These are phyloP conservation scores for Solanum pimpinellifolium DNA, from an alignment of 257 asterid genomes.

Conservation along the genomic window DNA sequence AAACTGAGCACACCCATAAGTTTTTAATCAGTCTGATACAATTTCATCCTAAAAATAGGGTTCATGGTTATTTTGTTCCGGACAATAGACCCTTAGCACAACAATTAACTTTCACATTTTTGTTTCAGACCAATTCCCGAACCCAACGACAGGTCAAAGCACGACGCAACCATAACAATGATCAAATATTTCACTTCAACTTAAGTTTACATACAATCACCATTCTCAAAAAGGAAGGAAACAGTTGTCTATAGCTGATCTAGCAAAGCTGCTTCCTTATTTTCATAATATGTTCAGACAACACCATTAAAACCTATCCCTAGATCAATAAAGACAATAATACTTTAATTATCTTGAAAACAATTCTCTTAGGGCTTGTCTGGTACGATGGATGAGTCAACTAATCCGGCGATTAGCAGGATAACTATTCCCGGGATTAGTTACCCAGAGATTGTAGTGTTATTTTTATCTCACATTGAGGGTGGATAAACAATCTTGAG, in stretches of 20 bases:
- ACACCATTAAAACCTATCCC: background rate
- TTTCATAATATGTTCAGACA: background rate
- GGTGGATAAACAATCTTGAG: background rate
- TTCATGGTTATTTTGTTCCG: background rate
- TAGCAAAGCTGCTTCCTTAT: background rate
- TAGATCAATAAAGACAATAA: background rate
- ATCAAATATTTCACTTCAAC: background rate
- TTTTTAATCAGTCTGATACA: background rate
- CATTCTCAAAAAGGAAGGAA: background rate
- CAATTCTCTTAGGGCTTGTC: fast-evolving
- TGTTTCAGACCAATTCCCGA: background rate
- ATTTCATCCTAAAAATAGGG: background rate
- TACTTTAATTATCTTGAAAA: background rate
- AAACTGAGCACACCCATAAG: background rate
- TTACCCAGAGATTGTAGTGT: background rate
- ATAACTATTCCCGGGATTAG: background rate
- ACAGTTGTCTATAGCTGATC: background rate
- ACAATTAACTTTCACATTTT: background rate
- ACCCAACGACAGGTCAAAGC: background rate
- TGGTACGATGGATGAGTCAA: background rate
- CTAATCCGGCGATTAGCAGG: background rate
- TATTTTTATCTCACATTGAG: background rate
- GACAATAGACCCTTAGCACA: background rate
- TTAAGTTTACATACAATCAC: background rate
- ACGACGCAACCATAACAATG: background rate